These are phyloP conservation scores for Geotrichum restrictum DNA, from an alignment of 1,139 yeast genomes.

Conservation along the genomic window DNA sequence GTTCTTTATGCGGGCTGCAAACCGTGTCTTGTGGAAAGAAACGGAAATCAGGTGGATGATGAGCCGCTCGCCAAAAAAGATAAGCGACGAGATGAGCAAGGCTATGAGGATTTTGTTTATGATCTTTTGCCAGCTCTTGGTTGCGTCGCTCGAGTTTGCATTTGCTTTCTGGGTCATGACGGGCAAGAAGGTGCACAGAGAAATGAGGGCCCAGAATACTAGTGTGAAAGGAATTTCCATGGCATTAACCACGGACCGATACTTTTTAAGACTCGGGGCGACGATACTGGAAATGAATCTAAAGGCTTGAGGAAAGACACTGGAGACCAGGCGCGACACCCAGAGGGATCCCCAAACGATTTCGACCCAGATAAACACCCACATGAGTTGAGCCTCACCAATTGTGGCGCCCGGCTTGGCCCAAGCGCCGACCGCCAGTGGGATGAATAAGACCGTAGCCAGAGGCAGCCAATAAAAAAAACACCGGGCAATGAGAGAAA, in stretches of 20 bases:
- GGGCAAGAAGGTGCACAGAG: constrained; percentile 42
- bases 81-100: constrained; percentile 37
- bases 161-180: constrained; percentile 36
- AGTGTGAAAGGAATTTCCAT: constrained; percentile 39
- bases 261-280: constrained; percentile 38
- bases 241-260: constrained; percentile 37
- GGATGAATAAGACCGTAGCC: constrained; percentile 40
- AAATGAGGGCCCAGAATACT: constrained; percentile 37
- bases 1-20: constrained; percentile 39
- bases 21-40: constrained; percentile 43
- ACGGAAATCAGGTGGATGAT: constrained; percentile 42
- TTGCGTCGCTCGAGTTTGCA: constrained; percentile 23
- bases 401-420: constrained; percentile 32
- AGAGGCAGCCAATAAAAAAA: constrained; percentile 42
- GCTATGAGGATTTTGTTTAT: constrained; percentile 41
- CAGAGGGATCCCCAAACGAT: constrained; percentile 43
- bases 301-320: constrained; percentile 34
- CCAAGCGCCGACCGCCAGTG: constrained; percentile 43
- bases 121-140: constrained; percentile 39
- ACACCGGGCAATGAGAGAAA: constrained; percentile 37
- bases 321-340: constrained; percentile 39
- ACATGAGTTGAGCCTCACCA: constrained; percentile 39
- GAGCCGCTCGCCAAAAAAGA: constrained; percentile 40
- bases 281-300: constrained; percentile 37
- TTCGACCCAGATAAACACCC: constrained; percentile 45